Conservation (phyloP, 306 rosid genomes). For the Cicer bijugum region DNA sequence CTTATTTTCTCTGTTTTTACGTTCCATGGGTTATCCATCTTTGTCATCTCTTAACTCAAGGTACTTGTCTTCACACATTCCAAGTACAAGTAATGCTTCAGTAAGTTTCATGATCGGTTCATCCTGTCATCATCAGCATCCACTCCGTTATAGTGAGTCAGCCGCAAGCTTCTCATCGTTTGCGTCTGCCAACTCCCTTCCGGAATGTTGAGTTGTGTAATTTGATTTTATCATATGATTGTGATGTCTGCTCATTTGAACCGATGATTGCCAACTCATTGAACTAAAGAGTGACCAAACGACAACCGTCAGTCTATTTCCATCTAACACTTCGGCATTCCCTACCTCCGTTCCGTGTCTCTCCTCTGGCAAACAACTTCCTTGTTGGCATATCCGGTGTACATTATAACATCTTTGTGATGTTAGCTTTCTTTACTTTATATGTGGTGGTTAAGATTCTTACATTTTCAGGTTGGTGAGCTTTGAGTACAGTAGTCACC, state of each 20-base stretch:
- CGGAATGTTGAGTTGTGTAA: slow-evolving; percentile 62
- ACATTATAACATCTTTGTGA: slow-evolving; percentile 48
- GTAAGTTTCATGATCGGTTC: no score
- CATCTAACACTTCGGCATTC: background rate
- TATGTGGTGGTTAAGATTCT: slow-evolving; percentile 47
- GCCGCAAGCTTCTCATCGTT: no score
- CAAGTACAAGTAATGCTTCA: no score
- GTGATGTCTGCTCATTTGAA: slow-evolving; percentile 38
- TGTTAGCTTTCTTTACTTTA: slow-evolving; percentile 42
- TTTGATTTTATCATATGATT: slow-evolving; percentile 6
- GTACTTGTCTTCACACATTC: no score
- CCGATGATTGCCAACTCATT: slow-evolving; percentile 38
- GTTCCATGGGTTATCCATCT: no score
- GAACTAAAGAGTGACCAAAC: slow-evolving; percentile 22
- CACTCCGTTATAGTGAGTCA: no score
- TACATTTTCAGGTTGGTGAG: slow-evolving; percentile 43
- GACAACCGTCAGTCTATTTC: slow-evolving; percentile 32
- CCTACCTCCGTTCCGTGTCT: background rate
- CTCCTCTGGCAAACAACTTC: slow-evolving; percentile 41
- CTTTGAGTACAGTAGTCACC: slow-evolving; percentile 32
- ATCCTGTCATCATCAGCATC: no score
- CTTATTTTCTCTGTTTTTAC: no score
- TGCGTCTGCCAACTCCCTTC: no score
- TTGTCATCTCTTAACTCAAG: no score
- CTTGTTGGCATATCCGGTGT: slow-evolving; percentile 49